These are phyloP conservation scores for Hyphopichia homilentoma DNA, from an alignment of 805 yeast genomes.

Conservation along the genomic window DNA sequence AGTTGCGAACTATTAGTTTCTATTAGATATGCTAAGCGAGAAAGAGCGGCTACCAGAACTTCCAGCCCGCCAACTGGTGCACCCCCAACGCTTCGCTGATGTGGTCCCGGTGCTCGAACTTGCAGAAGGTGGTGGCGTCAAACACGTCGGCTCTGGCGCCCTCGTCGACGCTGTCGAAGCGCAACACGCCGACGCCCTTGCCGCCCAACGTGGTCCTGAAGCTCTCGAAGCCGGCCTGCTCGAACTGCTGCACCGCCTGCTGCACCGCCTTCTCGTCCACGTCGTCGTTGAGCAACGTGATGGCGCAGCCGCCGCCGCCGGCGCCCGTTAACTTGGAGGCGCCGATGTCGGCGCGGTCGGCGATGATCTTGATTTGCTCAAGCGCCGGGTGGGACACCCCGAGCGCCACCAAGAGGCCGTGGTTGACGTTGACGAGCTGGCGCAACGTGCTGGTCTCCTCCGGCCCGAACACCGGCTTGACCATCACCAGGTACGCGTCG, in stretches of 20 bases:
- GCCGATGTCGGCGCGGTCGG: conserved; percentile 66
- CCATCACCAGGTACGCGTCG: conserved; percentile 67
- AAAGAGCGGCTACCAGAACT: conserved; percentile 69
- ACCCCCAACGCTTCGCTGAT: conserved; percentile 49
- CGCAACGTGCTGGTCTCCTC: conserved; percentile 38
- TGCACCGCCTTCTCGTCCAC: conserved; percentile 30
- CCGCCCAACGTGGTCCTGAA: conserved; percentile 86
- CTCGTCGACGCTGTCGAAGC: conserved; percentile 8
- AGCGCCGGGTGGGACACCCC: conserved; percentile 94
- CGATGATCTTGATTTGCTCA: conserved; percentile 65
- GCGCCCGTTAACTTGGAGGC: conserved; percentile 96
- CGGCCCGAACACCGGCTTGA: conserved; percentile 46
- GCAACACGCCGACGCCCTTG: conserved; percentile 69
- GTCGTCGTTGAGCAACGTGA: conserved; percentile 65
- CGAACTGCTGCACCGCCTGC: conserved; percentile 33
- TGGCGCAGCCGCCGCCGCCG: conserved; percentile 99
- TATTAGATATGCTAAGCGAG: too few species aligned
- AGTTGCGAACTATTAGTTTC: too few species aligned
- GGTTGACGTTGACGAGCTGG: conserved; percentile 75
- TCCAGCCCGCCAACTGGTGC: conserved; percentile 46
- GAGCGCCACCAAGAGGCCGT: conserved; percentile 76
- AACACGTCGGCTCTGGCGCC: conserved; percentile 14
- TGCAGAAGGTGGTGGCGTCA: conserved; percentile 31
- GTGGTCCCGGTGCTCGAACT: conserved; percentile 38
- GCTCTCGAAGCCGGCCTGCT: conserved; percentile 58